These are phyloP conservation scores for Rhodotorula sphaerocarpa DNA, from an alignment of 768 basidiomycete species.

Conservation along the genomic window DNA sequence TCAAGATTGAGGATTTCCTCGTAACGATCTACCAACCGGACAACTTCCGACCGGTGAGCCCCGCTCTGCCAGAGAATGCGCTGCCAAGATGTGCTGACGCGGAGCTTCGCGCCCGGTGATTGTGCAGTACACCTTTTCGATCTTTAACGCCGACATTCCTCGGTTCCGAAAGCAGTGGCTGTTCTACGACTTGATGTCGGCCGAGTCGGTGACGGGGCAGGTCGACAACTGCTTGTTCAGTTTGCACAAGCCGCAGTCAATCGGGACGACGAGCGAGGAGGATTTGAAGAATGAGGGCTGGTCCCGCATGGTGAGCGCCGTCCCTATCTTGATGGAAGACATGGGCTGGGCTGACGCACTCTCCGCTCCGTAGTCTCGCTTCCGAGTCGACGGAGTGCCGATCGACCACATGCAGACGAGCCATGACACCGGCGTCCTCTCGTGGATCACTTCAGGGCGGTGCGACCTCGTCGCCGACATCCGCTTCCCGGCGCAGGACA, in stretches of 20 bases:
- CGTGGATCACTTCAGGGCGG: conserved; percentile 96
- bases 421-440: conserved; percentile 72
- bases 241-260: conserved; percentile 88
- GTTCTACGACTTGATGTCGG: conserved; percentile 88
- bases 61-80: no score
- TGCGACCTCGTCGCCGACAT: conserved; percentile 95
- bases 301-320: conserved; percentile 67
- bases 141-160: conserved; percentile 83
- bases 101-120: no score
- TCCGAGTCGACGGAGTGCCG: conserved; percentile 92
- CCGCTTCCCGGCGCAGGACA: conserved; percentile 80
- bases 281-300: conserved; percentile 75
- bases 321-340: not conserved
- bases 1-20: conserved; percentile 85
- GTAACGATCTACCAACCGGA: conserved; percentile 91
- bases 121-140: conserved; percentile 66
- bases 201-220: conserved; percentile 93
- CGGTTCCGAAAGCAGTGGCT: conserved; percentile 84
- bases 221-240: conserved; percentile 97
- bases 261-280: conserved; percentile 78
- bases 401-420: conserved; percentile 88
- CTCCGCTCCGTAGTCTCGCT: conserved; percentile 59
- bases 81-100: not conserved
- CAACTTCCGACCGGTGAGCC: conserved; percentile 62
- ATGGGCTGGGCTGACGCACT: not conserved